These are phyloP conservation scores for Lactarius hatsudake DNA, from an alignment of 768 basidiomycete genomes.

Conservation along the genomic window DNA sequence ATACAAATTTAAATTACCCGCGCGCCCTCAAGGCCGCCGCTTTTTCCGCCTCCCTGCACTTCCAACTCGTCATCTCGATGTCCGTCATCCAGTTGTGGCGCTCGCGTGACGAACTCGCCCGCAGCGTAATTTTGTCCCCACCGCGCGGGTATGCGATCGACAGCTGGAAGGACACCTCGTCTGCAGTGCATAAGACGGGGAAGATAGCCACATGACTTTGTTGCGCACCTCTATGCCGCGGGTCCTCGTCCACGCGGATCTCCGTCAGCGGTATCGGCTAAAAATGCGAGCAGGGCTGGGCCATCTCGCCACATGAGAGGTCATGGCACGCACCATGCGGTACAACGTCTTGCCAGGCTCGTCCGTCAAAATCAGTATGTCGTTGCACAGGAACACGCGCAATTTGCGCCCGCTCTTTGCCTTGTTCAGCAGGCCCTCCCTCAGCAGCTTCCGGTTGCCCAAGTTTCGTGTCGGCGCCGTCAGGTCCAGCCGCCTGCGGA, in stretches of 20 bases:
- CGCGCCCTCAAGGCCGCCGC: background rate
- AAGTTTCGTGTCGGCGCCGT: conserved; percentile 84
- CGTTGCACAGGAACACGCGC: conserved; percentile 79
- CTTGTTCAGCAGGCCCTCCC: conserved; percentile 76
- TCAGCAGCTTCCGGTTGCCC: conserved; percentile 75
- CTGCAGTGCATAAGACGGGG: conserved; percentile 36
- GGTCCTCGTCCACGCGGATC: conserved; percentile 52
- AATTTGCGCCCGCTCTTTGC: conserved; percentile 81
- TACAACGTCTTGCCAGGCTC: conserved; percentile 67
- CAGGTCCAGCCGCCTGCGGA: conserved; percentile 73
- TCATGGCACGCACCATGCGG: conserved; percentile 61
- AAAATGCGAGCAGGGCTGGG: background rate
- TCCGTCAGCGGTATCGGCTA: conserved; percentile 77
- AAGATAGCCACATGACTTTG: background rate
- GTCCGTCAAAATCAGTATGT: conserved; percentile 85
- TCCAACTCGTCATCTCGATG: conserved; percentile 43
- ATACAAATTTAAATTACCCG: background rate
- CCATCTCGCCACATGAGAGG: too few relatives aligned
- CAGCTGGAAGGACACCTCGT: conserved; percentile 67
- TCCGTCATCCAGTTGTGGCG: conserved; percentile 52
- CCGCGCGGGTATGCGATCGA: conserved; percentile 67
- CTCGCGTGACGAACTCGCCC: conserved; percentile 56
- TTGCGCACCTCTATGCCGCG: conserved; percentile 50
- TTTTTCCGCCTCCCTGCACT: conserved; percentile 30
- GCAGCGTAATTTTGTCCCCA: conserved; percentile 63